phyloP scores from a whole-genome alignment of 305 asterid genomes.

The Withania somnifera region DNA sequence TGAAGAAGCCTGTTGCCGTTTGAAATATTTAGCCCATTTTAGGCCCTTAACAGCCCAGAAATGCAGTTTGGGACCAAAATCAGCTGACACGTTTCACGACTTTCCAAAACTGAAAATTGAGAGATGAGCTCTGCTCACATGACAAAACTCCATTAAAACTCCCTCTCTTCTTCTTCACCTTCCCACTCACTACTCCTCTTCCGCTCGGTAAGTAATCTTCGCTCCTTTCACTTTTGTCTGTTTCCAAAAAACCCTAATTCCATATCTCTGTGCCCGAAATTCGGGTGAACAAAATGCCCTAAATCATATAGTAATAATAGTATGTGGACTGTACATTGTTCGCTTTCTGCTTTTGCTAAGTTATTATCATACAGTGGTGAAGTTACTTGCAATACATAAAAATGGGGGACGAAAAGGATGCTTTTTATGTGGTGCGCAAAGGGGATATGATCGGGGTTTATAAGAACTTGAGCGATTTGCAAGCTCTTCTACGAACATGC shows the following conservation, averaged over 20 bases:
- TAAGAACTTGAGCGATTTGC: conserved; percentile 81
- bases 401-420: conserved; percentile 84
- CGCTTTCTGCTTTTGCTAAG: neutral
- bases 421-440: conserved; percentile 70
- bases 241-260: neutral
- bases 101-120: neutral
- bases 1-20: neutral
- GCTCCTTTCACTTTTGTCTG: neutral
- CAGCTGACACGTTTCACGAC: neutral
- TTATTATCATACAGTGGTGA: neutral
- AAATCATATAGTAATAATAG: neutral
- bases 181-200: neutral
- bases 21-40: neutral
- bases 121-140: neutral
- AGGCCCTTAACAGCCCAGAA: neutral
- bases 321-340: neutral
- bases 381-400: neutral
- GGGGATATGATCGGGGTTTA: conserved; percentile 65
- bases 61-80: neutral
- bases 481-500: conserved; percentile 56
- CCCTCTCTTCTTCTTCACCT: neutral
- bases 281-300: neutral
- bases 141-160: neutral
- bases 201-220: neutral
- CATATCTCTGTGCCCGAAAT: neutral